Percentiles rank a stretch among this genome's conserved stretches.
Conservation (phyloP, 306 rosid species). For the Castanea mollissima region DNA sequence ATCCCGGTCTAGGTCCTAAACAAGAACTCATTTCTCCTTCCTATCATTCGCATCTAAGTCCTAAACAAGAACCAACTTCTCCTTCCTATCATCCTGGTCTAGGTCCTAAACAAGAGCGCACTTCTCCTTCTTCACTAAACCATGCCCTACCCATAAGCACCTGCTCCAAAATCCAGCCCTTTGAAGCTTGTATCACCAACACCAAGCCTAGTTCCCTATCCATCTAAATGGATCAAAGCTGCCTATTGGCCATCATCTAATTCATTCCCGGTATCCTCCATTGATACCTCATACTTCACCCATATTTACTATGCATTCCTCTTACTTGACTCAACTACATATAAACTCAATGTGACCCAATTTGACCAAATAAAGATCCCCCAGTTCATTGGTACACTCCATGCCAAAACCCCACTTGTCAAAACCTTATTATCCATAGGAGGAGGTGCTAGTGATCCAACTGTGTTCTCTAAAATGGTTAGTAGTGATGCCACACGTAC, state of each 20-base stretch:
- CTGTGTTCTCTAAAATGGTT: constrained; percentile 52
- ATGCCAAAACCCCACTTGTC: constrained; percentile 34
- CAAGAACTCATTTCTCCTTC: no score
- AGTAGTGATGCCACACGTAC: constrained; percentile 22
- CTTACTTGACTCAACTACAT: constrained; percentile 37
- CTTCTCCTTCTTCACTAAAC: no score
- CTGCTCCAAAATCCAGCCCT: no score
- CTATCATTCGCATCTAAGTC: no score
- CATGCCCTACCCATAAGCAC: no score
- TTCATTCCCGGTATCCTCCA: constrained; percentile 43
- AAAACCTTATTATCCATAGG: constrained; percentile 67
- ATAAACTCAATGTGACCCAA: constrained; percentile 34
- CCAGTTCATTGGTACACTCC: constrained; percentile 42
- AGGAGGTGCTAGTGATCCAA: constrained; percentile 55
- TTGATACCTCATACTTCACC: constrained; percentile 57
- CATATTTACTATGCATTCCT: constrained; percentile 77
- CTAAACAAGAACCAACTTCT: no score
- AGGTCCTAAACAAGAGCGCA: no score
- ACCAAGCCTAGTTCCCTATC: background rate
- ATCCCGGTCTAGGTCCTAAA: no score
- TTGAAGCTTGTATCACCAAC: background rate
- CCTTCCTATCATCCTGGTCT: no score
- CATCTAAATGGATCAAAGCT: constrained; percentile 39
- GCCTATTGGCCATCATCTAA: constrained; percentile 69
- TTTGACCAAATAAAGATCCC: constrained; percentile 30